Evolutionary conservation across 1,284 basidiomycete species (phyloP).

Genomic region (Pseudozyma sp.): DNA sequence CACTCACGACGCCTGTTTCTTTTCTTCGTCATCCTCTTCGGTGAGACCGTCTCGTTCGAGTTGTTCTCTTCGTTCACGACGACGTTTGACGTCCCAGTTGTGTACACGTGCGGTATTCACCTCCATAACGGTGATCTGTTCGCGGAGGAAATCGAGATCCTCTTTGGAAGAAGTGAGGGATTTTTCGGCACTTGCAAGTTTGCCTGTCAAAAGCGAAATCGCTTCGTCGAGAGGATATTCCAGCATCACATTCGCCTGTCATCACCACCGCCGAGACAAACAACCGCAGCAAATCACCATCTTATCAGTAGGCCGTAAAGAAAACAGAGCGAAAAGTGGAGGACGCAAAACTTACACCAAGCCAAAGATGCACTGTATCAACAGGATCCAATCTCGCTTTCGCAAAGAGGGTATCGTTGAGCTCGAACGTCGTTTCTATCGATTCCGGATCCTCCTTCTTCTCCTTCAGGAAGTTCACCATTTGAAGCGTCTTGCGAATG

Average conservation of each 20-base stretch:
- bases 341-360: slow-evolving; percentile 77
- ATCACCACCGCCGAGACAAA: neutral
- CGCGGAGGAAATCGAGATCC: slow-evolving; percentile 91
- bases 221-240: slow-evolving; percentile 90
- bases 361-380: slow-evolving; percentile 92
- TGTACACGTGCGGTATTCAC: slow-evolving; percentile 97
- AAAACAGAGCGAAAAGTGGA: neutral
- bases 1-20: slow-evolving; percentile 48
- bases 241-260: slow-evolving; percentile 82
- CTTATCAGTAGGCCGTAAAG: neutral
- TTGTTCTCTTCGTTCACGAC: slow-evolving; percentile 73
- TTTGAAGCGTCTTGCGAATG: slow-evolving; percentile 89
- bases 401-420: slow-evolving; percentile 94
- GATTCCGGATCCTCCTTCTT: slow-evolving; percentile 73
- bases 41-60: slow-evolving; percentile 34
- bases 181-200: slow-evolving; percentile 81
- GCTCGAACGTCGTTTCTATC: slow-evolving; percentile 88
- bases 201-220: slow-evolving; percentile 79
- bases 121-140: slow-evolving; percentile 97
- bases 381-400: slow-evolving; percentile 88
- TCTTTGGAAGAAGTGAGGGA: slow-evolving; percentile 80
- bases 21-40: slow-evolving; percentile 12
- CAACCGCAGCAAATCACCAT: neutral
- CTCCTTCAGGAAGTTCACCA: slow-evolving; percentile 80
- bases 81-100: slow-evolving; percentile 92